Percentiles rank a stretch among this genome's conserved stretches.
Conservation (phyloP, 257 asterid species). For the Prunella vulgaris region DNA sequence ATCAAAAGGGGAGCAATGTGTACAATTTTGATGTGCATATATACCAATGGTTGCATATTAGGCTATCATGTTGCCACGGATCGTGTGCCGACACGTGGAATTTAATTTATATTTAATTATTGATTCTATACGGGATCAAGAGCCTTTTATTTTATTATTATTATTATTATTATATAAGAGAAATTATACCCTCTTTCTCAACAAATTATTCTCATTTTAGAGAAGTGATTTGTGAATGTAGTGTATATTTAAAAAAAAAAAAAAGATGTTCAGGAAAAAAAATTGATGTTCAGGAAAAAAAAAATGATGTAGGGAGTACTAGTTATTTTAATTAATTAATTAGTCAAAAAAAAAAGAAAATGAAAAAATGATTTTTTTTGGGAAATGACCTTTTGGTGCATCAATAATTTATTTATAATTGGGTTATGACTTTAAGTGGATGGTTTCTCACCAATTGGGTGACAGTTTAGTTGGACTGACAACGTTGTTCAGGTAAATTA, state of each 20-base stretch:
- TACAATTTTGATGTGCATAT: constrained; percentile 23
- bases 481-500: background rate
- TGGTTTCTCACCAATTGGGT: constrained; percentile 11
- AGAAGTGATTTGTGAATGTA: too few relatives aligned
- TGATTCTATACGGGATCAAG: constrained; percentile 54
- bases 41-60: constrained; percentile 24
- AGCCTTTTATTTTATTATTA: constrained; percentile 39
- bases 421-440: constrained; percentile 14
- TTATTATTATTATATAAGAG: too few relatives aligned
- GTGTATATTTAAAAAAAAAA: too few relatives aligned
- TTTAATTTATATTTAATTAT: background rate
- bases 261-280: too few relatives aligned
- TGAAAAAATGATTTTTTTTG: background rate
- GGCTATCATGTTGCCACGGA: constrained; percentile 21
- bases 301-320: too few relatives aligned
- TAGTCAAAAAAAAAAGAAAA: background rate
- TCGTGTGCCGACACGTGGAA: constrained; percentile 51
- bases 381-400: constrained; percentile 16
- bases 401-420: constrained; percentile 19
- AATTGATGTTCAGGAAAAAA: too few relatives aligned
- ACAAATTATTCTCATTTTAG: too few relatives aligned
- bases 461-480: background rate
- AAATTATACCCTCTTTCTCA: too few relatives aligned
- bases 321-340: background rate
- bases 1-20: constrained; percentile 31